Base-by-base conservation (phyloP, 768 basidiomycete genomes). In the Tulasnella sp. region DNA sequence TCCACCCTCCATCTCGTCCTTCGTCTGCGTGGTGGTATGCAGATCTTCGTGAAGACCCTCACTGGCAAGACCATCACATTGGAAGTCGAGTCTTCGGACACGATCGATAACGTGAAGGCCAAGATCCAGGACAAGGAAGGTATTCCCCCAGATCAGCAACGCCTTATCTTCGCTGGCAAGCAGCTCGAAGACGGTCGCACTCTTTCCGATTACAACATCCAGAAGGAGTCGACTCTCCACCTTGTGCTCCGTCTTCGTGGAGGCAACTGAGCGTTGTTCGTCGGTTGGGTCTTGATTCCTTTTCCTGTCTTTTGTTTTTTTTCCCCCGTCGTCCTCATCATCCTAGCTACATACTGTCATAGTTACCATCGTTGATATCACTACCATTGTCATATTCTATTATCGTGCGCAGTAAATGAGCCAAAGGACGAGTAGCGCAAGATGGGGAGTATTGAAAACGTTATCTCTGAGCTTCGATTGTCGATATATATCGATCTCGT, bases 11-110 rank as follows among this genome's bases (percentile, higher is more conserved):
- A 82, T 73, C 79, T 84, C 49, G 92, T 85, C 42, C 81, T 85
- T 19, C 81, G 84, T 73, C 80, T 85, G 1, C 82, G 85, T 77
- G 85, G 84, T 80, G 84, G 85, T 68, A 90, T 91, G 90, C 90
- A 91, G 76, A 90, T 90, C 73, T 90, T 89, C 72, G 88, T 78
- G n/a, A 78, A 78, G 76, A 78, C 78, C 45, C 78, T 78, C 68
- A 78, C 77, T 1, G 77, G 77, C 81, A 81, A 80, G 77, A 79
- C 79, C 31, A 91, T 91, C 81, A 91, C 91, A 77, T 82, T 85
- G 78, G 84, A 85, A 81, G 85, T 85, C 77, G 84, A 85, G 81
- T 84, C 85, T 34, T 84, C 84, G 37, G 85, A 85, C 83, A 85
- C 85, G 49, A 85, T 86, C 82, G 84, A 85, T 79, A 83, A 83